Evolutionary conservation across 2,329 filamentous ascomycete species (phyloP), one percentile per base, ranked within the genome.

Genomic region (Aureobasidium sp.): DNA sequence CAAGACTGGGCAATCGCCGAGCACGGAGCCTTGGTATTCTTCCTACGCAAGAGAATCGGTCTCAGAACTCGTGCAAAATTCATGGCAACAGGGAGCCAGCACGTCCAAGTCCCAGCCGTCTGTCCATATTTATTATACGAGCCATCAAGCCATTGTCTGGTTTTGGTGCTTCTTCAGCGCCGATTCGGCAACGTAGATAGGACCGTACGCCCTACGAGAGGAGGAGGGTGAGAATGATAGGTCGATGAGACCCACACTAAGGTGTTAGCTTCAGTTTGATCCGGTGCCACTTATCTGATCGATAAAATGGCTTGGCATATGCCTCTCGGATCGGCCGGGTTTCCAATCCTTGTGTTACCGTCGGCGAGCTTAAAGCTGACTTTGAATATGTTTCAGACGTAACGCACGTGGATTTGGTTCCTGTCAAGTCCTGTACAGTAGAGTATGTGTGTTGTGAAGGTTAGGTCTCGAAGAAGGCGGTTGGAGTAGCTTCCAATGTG

Each of bases 231-330:
- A 3, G 2, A 31, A 3, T n/a, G 38, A 55, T 43, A 25, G 38
- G 33, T 33, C 17, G 19, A 35, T 37, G 8, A 25, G 27, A 10
- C 40, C 8, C 10, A 13, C 38, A n/a, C 53, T 57, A 45, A 27
- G 4, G 13, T 17, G 21, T 17, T 55, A 42, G 38, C 37, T 15
- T 27, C 21, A 27, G 25, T 33, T 35, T 46, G 53, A 57, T 46
- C 53, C 53, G 53, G 6, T 15, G 38, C 27, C 17, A 31, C 17
- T 55, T 55, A 55, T 55, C 51, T 57, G 53, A 57, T 57, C 37
- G 53, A 57, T 46, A 57, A 57, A 4, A 17, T 15, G 37, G 13
- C 50, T 54, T 43, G 35, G 42, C 42, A 17, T n/a, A 3, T 2
- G 37, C 15, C 37, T 2, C 27, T 38, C 6, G 3, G 37, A 19